Conservation (phyloP, 805 yeast species). For the Metschnikowia corniflorae region DNA sequence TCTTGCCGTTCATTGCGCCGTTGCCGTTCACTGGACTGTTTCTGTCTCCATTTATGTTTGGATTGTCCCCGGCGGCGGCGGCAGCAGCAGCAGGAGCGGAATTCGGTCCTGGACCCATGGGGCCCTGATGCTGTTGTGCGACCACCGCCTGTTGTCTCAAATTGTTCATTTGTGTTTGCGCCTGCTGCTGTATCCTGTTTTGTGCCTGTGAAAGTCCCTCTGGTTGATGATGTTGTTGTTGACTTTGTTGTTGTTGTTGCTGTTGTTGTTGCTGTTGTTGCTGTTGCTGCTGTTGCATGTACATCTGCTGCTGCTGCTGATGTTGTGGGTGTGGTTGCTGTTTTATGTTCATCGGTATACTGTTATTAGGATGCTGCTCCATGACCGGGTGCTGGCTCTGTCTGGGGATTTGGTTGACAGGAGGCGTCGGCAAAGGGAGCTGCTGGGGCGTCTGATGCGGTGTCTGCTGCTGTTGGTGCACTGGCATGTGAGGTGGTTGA, state of each 20-base stretch:
- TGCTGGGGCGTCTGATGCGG: conserved; percentile 12
- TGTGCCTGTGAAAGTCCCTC: conserved; percentile 19
- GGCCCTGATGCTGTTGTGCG: conserved; percentile 20
- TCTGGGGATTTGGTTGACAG: conserved; percentile 5
- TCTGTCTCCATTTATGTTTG: conserved; percentile 7
- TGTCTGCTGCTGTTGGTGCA: conserved; percentile 10
- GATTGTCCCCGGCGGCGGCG: conserved; percentile 9
- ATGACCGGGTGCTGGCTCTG: conserved; percentile 1
- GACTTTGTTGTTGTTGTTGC: conserved; percentile 12
- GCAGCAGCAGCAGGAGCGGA: conserved; percentile 10
- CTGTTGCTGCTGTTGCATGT: conserved; percentile 14
- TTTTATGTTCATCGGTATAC: too few species aligned
- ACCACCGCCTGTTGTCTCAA: conserved; percentile 44
- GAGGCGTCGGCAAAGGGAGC: conserved; percentile 9
- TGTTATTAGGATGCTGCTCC: too few species aligned
- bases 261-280: conserved; percentile 6
- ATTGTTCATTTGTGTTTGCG: conserved; percentile 50
- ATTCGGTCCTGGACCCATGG: conserved; percentile 9
- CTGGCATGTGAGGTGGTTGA: conserved; percentile 7
- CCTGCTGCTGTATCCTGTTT: conserved; percentile 41
- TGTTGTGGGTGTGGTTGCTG: not conserved
- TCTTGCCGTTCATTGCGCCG: not conserved
- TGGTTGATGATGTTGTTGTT: conserved; percentile 26
- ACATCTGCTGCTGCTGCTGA: conserved; percentile 24
- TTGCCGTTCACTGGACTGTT: conserved; percentile 10